Percentiles rank a stretch among this genome's conserved stretches.
Conservation (phyloP, 176 grass and related monocot species). For the Aegilops umbellulata region DNA sequence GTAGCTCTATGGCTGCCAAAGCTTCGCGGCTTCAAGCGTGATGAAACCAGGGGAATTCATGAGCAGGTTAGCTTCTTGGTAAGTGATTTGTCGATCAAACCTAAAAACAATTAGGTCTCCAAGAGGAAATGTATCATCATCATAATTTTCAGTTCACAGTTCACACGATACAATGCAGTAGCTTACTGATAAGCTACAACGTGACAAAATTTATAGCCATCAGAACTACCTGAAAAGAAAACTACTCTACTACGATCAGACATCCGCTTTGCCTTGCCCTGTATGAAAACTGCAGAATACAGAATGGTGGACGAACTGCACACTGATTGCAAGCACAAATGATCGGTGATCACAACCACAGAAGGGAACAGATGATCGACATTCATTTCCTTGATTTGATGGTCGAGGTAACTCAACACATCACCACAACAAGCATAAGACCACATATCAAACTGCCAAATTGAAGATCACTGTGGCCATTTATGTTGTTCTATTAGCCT, state of each 20-base stretch:
- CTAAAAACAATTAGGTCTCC: not conserved
- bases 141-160: not conserved
- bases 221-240: no score
- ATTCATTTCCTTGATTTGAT: not conserved
- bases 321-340: not conserved
- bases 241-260: not conserved
- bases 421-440: not conserved
- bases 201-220: not conserved
- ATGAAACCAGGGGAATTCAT: not conserved
- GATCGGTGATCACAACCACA: not conserved
- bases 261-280: not conserved
- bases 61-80: not conserved
- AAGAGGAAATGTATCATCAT: not conserved
- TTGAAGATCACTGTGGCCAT: not conserved
- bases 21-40: no score
- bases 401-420: not conserved
- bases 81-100: not conserved
- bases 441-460: not conserved
- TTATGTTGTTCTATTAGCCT: not conserved
- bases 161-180: not conserved
- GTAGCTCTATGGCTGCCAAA: no score
- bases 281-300: not conserved
- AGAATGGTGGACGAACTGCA: not conserved
- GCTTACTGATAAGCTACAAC: not conserved
- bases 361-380: not conserved